Percentiles rank a stretch among this genome's conserved stretches.
Conservation (phyloP, 306 rosid genomes). For the Dryas drummondii region DNA sequence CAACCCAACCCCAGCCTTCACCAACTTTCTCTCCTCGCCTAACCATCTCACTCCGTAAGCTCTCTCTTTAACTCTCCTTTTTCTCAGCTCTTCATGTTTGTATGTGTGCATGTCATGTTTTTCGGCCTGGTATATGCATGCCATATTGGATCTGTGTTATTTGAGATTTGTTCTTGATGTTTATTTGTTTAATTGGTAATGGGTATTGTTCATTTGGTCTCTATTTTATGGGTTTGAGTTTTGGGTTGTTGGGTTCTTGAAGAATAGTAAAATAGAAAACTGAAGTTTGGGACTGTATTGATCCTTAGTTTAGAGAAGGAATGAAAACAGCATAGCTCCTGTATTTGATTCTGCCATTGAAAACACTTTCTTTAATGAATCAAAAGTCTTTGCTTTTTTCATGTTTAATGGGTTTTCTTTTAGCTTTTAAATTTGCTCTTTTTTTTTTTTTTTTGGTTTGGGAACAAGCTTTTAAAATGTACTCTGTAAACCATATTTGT, state of each 20-base stretch:
- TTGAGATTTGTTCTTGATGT: not conserved
- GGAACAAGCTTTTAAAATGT: not conserved
- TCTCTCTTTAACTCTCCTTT: not conserved
- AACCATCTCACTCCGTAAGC: constrained; percentile 20
- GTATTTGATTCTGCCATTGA: constrained; percentile 3
- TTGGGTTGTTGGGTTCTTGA: not conserved
- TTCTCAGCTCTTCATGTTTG: not conserved
- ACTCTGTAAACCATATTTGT: not conserved
- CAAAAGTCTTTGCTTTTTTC: not conserved
- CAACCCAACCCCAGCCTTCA: not conserved
- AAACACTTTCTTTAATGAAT: not conserved
- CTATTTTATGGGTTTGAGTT: not conserved
- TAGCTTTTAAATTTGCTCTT: not conserved
- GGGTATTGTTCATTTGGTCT: not conserved
- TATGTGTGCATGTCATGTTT: not conserved
- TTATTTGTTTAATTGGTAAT: not conserved
- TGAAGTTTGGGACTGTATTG: not conserved
- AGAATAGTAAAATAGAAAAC: not conserved
- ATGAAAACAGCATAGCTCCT: not conserved
- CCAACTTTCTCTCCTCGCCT: not conserved
- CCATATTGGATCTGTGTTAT: not conserved
- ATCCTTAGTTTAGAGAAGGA: not conserved
- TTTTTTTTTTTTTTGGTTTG: too few species aligned
- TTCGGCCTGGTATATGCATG: not conserved
- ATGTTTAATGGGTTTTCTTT: not conserved